Evolutionary conservation across 2,329 filamentous ascomycete genomes (phyloP).

Genomic region (Penicillium italicum): DNA sequence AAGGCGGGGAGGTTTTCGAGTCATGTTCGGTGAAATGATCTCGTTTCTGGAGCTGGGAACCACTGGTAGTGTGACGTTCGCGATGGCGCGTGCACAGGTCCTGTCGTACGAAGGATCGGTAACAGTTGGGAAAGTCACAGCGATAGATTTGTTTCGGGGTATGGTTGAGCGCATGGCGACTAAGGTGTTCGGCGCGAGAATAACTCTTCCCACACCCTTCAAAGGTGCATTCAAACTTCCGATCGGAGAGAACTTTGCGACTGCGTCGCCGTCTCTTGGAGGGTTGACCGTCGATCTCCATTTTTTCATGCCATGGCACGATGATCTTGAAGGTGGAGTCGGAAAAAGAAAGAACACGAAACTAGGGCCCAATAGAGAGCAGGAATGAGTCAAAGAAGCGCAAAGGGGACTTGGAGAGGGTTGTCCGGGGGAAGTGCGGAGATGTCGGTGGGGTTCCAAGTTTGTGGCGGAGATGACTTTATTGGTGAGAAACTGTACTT

Average conservation of each 20-base stretch:
- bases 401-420: neutral
- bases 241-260: constrained; percentile 46
- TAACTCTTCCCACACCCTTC: constrained; percentile 94
- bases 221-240: constrained; percentile 72
- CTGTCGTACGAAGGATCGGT: constrained; percentile 85
- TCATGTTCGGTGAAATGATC: constrained; percentile 39
- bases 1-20: constrained; percentile 18
- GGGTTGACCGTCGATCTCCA: constrained; percentile 20
- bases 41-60: constrained; percentile 51
- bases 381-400: neutral
- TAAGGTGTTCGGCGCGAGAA: constrained; percentile 92
- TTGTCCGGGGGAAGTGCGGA: constrained; percentile 12
- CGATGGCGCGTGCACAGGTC: constrained; percentile 85
- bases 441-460: constrained; percentile 6
- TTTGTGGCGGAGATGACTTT: constrained; percentile 4
- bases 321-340: neutral
- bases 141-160: constrained; percentile 91
- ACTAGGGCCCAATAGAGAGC: neutral
- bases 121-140: constrained; percentile 89
- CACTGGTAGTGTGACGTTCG: constrained; percentile 69
- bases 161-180: constrained; percentile 74
- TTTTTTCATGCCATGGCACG: constrained; percentile 8
- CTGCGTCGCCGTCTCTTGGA: constrained; percentile 45
- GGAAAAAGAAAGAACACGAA: neutral
- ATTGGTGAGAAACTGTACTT: neutral